A percentile compares a stretch with the other conserved stretches of the same genome.
Evolutionary conservation across 2,329 filamentous ascomycete genomes (phyloP).

Genomic region (Hymenotorrendiella dingleyae): DNA sequence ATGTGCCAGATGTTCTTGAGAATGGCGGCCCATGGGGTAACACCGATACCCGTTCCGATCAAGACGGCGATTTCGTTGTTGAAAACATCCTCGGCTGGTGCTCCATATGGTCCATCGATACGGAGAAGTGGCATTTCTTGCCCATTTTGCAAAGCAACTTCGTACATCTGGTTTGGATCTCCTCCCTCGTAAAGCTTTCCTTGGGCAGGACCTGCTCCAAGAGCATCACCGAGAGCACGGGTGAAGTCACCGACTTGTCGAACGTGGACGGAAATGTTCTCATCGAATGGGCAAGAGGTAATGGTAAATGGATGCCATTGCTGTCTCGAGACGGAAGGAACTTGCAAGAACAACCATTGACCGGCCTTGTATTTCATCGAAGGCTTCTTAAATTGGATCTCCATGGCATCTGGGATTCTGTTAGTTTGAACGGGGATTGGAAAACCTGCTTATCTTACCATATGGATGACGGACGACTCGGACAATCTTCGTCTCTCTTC

Average conservation of each 20-base stretch:
- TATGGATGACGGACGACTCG: conserved; percentile 95
- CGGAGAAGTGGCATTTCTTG: conserved; percentile 86
- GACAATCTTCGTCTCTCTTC: conserved; percentile 81
- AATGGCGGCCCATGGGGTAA: conserved; percentile 81
- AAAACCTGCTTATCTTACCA: conserved; percentile 47
- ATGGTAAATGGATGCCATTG: conserved; percentile 99
- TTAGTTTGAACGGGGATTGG: conserved; percentile 25
- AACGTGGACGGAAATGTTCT: conserved; percentile 90
- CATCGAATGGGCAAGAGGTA: conserved; percentile 93
- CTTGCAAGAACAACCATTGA: conserved; percentile 95
- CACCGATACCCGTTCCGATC: conserved; percentile 80
- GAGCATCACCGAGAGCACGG: conserved; percentile 81
- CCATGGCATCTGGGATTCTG: conserved; percentile 66
- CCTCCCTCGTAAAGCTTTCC: conserved; percentile 89
- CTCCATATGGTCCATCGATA: conserved; percentile 93
- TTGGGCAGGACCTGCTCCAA: conserved; percentile 86
- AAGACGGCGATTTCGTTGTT: conserved; percentile 84
- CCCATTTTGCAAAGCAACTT: conserved; percentile 88
- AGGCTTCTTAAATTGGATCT: conserved; percentile 94
- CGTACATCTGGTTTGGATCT: conserved; percentile 95
- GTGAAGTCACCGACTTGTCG: conserved; percentile 98
- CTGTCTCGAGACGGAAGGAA: conserved; percentile 78
- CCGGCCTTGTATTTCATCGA: conserved; percentile 98
- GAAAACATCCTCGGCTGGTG: conserved; percentile 95
- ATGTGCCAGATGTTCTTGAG: conserved; percentile 98